Percentiles rank a stretch among this genome's conserved stretches.
Evolutionary conservation across 768 basidiomycete species (phyloP).

Genomic region (Auricularia cornea): DNA sequence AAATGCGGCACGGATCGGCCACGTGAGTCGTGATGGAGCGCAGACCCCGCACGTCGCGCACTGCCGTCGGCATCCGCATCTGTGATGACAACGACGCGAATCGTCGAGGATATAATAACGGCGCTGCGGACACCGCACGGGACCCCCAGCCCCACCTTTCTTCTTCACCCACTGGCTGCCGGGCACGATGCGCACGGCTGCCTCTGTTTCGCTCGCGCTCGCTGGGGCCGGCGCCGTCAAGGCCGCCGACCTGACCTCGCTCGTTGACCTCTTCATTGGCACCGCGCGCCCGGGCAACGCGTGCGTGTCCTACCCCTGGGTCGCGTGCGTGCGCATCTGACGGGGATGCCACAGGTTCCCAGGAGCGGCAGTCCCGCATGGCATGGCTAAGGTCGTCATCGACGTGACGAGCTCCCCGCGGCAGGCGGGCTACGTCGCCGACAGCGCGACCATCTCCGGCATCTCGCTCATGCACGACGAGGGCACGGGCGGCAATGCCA

Average conservation of each 20-base stretch:
- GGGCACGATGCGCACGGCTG: too few relatives aligned
- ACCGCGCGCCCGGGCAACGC: slow-evolving; percentile 37
- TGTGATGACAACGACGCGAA: too few relatives aligned
- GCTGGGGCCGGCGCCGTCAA: too few relatives aligned
- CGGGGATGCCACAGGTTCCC: slow-evolving; percentile 45
- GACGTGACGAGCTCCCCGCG: slow-evolving; percentile 41
- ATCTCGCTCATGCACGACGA: slow-evolving; percentile 48
- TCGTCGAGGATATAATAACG: too few relatives aligned
- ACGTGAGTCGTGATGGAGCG: too few relatives aligned
- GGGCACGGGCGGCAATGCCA: slow-evolving; percentile 44
- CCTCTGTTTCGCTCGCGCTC: too few relatives aligned
- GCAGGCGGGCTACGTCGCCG: slow-evolving; percentile 43
- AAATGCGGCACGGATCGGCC: too few relatives aligned
- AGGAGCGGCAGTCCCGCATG: slow-evolving; percentile 42
- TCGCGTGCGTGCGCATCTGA: slow-evolving; percentile 13
- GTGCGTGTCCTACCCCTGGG: neutral
- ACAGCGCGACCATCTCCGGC: slow-evolving; percentile 29
- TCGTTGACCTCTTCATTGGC: slow-evolving; percentile 45
- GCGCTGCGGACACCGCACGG: too few relatives aligned
- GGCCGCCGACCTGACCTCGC: slow-evolving; percentile 27
- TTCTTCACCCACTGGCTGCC: too few relatives aligned
- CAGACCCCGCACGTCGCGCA: too few relatives aligned
- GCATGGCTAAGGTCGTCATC: slow-evolving; percentile 48
- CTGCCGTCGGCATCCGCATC: too few relatives aligned
- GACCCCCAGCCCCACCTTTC: too few relatives aligned